A percentile compares a stretch with the other conserved stretches of the same genome.
Conservation (phyloP, 148 eudicot species). For the Rhododendron kiyosumense region DNA sequence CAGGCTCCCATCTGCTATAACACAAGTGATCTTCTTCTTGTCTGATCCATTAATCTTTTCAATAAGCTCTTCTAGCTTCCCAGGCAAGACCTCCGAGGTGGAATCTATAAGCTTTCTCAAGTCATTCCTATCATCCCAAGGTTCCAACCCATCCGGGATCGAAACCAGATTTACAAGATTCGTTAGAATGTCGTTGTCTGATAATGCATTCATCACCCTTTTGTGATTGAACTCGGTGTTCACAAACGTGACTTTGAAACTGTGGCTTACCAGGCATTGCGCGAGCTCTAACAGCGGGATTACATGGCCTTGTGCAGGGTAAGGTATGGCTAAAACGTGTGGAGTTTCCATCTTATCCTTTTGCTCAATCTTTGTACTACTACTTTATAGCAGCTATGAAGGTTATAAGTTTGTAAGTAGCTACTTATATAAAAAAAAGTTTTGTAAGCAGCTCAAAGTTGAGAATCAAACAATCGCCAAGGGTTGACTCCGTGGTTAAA, state of each 20-base stretch:
- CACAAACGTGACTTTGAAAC: constrained; percentile 23
- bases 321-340: constrained; percentile 24
- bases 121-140: constrained; percentile 19
- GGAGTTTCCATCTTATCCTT: constrained; percentile 5
- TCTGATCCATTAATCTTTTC: background rate
- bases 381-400: too few relatives aligned
- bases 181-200: background rate
- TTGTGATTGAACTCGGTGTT: constrained; percentile 22
- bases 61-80: constrained; percentile 25
- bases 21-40: too few relatives aligned
- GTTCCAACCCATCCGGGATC: constrained; percentile 24
- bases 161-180: constrained; percentile 19
- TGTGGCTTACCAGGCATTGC: constrained; percentile 9
- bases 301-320: constrained; percentile 33
- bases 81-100: constrained; percentile 15
- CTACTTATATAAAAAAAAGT: too few relatives aligned
- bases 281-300: constrained; percentile 24
- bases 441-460: too few relatives aligned
- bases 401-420: too few relatives aligned
- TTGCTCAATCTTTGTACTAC: background rate
- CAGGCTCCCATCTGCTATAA: too few relatives aligned
- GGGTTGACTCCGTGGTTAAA: too few relatives aligned
- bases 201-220: constrained; percentile 11
- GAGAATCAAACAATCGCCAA: too few relatives aligned
- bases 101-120: constrained; percentile 10